Evolutionary conservation across 768 basidiomycete species (phyloP).

Genomic region (Kondoa malvinella): DNA sequence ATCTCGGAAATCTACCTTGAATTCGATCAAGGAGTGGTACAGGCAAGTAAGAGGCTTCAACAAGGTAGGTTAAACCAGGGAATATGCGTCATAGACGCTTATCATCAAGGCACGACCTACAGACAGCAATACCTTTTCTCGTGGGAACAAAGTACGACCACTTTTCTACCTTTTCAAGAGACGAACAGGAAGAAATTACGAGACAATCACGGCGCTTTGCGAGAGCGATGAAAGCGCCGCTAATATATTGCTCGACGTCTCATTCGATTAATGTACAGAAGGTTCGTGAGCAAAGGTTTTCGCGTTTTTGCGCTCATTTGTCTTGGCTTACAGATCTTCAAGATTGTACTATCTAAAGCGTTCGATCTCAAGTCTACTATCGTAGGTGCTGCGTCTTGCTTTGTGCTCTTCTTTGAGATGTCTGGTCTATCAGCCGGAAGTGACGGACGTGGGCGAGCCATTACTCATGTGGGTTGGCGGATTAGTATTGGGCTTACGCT

Average conservation of each 20-base stretch:
- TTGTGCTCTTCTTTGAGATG: conserved; percentile 55
- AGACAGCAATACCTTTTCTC: conserved; percentile 97
- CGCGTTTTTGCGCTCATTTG: background rate
- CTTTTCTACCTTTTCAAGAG: conserved; percentile 83
- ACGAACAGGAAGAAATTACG: conserved; percentile 98
- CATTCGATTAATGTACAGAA: conserved; percentile 99
- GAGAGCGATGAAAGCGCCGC: conserved; percentile 96
- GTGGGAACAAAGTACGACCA: conserved; percentile 98
- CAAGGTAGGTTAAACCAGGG: conserved; percentile 55
- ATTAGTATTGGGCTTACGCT: conserved; percentile 41
- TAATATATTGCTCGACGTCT: conserved; percentile 97
- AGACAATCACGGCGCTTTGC: conserved; percentile 99
- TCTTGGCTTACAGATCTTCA: conserved; percentile 48
- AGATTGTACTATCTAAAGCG: conserved; percentile 77
- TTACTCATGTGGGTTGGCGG: too few relatives aligned
- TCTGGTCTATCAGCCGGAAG: conserved; percentile 51
- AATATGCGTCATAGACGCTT: background rate
- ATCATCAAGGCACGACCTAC: background rate
- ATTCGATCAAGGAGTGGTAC: conserved; percentile 99
- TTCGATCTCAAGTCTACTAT: background rate
- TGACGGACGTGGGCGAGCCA: conserved; percentile 71
- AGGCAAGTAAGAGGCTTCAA: conserved; percentile 97
- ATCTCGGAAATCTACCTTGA: conserved; percentile 87
- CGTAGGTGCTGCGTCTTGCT: background rate
- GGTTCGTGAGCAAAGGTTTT: conserved; percentile 23